phyloP scores from a whole-genome alignment of 306 rosid species.

The Fagus crenata region DNA sequence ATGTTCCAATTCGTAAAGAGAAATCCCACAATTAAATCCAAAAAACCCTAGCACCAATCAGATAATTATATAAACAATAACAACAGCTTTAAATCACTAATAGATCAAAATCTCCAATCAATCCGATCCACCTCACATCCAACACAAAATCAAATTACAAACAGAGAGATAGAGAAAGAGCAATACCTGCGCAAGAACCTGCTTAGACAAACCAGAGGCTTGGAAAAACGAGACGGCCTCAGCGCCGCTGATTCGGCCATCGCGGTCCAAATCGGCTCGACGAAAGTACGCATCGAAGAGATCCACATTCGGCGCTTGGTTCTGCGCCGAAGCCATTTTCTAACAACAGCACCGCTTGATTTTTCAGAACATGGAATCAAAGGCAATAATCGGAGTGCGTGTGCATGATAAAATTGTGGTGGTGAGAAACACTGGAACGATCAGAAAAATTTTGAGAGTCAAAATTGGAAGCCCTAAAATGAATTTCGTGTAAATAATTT shows the following conservation, averaged over 20 bases:
- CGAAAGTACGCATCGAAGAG: constrained; percentile 94
- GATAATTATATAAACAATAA: not conserved
- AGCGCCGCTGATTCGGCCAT: constrained; percentile 88
- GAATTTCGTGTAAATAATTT: no score
- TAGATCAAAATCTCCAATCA: constrained; percentile 14
- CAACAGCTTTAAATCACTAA: constrained; percentile 23
- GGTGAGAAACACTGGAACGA: constrained; percentile 1
- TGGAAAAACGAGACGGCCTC: constrained; percentile 96
- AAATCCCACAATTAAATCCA: not conserved
- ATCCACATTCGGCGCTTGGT: constrained; percentile 75
- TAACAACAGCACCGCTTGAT: constrained; percentile 30
- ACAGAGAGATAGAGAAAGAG: not conserved
- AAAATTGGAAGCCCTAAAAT: constrained; percentile 12
- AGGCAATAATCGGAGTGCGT: not conserved
- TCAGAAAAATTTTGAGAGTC: constrained; percentile 11
- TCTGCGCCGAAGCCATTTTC: constrained; percentile 66
- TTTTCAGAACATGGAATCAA: constrained; percentile 44
- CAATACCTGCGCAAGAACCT: constrained; percentile 84
- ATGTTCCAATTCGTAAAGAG: not conserved
- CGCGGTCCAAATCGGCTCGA: constrained; percentile 96
- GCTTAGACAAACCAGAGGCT: constrained; percentile 82
- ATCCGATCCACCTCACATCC: constrained; percentile 12
- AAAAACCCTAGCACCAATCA: not conserved
- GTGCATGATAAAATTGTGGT: no score
- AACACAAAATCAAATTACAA: constrained; percentile 6